phyloP scores from a whole-genome alignment of 2,329 filamentous ascomycete species.

The Hypoxylon sp. region DNA sequence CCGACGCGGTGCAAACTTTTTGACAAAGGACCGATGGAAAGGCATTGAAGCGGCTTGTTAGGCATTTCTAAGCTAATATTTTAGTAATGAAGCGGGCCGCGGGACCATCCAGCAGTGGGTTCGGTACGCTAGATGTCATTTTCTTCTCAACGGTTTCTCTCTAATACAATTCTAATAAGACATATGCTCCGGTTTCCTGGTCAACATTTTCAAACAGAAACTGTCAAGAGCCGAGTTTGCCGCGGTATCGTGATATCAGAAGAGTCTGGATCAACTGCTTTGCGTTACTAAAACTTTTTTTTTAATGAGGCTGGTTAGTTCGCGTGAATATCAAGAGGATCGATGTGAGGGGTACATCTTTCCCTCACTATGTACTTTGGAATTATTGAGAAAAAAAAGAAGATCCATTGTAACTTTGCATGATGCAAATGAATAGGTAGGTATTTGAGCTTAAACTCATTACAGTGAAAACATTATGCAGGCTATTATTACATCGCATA shows the following conservation, averaged over 20 bases:
- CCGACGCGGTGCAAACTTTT: constrained; percentile 43
- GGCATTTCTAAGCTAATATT: constrained; percentile 22
- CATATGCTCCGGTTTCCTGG: constrained; percentile 45
- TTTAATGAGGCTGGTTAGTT: constrained; percentile 8
- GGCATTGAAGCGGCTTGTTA: constrained; percentile 9
- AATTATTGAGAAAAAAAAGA: constrained; percentile 18
- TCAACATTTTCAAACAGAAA: constrained; percentile 35
- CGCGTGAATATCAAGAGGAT: constrained; percentile 3
- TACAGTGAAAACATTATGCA: constrained; percentile 9
- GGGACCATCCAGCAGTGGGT: constrained; percentile 36
- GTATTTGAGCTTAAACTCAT: constrained; percentile 5
- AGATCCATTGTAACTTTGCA: constrained; percentile 17
- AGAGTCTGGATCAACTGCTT: constrained; percentile 23
- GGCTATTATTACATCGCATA: constrained; percentile 6
- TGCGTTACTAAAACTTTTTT: constrained; percentile 27
- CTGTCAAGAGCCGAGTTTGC: constrained; percentile 28
- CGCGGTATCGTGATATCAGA: constrained; percentile 17
- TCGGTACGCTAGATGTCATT: constrained; percentile 27
- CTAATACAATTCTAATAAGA: constrained; percentile 41
- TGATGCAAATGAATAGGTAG: constrained; percentile 21
- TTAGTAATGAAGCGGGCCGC: constrained; percentile 43
- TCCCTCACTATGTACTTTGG: constrained; percentile 7
- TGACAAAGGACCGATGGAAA: constrained; percentile 30
- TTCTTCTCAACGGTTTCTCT: constrained; percentile 31
- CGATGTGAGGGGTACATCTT: constrained; percentile 10